phyloP scores from a whole-genome alignment of 2,329 filamentous ascomycete species.

The Trichoderma asperellum region DNA sequence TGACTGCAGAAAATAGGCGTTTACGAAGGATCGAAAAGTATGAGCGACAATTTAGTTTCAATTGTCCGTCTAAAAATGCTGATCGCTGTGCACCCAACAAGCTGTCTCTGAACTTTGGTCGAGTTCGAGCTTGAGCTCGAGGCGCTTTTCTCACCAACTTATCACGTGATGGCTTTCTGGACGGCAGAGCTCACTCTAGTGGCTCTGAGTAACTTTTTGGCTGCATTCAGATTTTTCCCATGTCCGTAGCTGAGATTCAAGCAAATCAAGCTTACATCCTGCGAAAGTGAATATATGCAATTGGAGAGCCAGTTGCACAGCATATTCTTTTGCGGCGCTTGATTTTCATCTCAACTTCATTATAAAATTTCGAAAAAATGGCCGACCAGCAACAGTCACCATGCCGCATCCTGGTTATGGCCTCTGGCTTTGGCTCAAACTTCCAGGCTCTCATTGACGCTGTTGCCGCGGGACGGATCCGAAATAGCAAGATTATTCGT shows the following conservation, averaged over 20 bases:
- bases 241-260: neutral
- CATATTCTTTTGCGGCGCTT: no score
- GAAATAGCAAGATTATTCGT: constrained; percentile 49
- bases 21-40: neutral
- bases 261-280: neutral
- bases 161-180: no score
- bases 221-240: neutral
- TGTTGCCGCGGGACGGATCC: constrained; percentile 46
- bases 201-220: neutral
- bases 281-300: neutral
- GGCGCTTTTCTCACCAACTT: no score
- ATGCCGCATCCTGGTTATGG: constrained; percentile 67
- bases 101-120: neutral
- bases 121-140: neutral
- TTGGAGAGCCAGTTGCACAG: neutral
- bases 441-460: constrained; percentile 71
- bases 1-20: no score
- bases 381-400: constrained; percentile 30
- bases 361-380: neutral
- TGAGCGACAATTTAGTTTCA: neutral
- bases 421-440: constrained; percentile 76
- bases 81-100: neutral
- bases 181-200: neutral
- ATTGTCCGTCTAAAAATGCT: neutral
- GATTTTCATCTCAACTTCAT: no score